Conservation (phyloP, 1,284 basidiomycete species). For the Schizophyllum amplum region DNA sequence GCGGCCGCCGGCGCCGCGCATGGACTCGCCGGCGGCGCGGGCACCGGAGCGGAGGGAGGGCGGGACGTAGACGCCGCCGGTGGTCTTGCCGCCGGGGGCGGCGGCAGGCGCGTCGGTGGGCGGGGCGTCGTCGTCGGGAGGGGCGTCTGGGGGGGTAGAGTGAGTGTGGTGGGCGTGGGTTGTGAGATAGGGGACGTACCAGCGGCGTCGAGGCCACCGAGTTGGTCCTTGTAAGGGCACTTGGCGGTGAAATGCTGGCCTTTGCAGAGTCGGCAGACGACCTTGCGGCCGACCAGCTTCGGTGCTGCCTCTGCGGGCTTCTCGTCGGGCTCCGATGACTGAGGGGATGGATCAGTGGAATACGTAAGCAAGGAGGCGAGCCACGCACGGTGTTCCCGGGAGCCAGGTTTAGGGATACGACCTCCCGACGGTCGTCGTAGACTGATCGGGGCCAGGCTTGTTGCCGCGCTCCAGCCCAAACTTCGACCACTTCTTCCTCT, state of each 20-base stretch:
- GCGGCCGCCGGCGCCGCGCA: constrained; percentile 58
- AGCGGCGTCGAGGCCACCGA: constrained; percentile 66
- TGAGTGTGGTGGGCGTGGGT: constrained; percentile 1
- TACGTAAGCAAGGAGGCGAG: background rate
- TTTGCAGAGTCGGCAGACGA: constrained; percentile 91
- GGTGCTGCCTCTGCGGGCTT: constrained; percentile 64
- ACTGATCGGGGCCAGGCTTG: constrained; percentile 83
- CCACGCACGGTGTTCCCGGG: constrained; percentile 72
- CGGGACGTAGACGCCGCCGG: constrained; percentile 85
- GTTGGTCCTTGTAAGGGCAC: constrained; percentile 96
- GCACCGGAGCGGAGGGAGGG: constrained; percentile 78
- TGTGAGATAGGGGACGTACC: constrained; percentile 28
- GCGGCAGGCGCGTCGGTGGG: constrained; percentile 27
- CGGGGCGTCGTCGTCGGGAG: constrained; percentile 46
- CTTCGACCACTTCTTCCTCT: constrained; percentile 90
- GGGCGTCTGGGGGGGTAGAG: constrained; percentile 22
- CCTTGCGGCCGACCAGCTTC: constrained; percentile 76
- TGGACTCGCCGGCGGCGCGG: constrained; percentile 71
- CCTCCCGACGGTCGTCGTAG: constrained; percentile 96
- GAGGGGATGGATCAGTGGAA: background rate
- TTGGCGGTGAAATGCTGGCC: constrained; percentile 97
- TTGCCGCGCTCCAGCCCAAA: constrained; percentile 92
- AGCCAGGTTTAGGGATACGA: constrained; percentile 77
- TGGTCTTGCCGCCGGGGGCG: constrained; percentile 13
- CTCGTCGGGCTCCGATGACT: constrained; percentile 49